Base-by-base conservation (phyloP, 2,329 filamentous ascomycete genomes). In the Macrophomina pseudophaseolina region DNA sequence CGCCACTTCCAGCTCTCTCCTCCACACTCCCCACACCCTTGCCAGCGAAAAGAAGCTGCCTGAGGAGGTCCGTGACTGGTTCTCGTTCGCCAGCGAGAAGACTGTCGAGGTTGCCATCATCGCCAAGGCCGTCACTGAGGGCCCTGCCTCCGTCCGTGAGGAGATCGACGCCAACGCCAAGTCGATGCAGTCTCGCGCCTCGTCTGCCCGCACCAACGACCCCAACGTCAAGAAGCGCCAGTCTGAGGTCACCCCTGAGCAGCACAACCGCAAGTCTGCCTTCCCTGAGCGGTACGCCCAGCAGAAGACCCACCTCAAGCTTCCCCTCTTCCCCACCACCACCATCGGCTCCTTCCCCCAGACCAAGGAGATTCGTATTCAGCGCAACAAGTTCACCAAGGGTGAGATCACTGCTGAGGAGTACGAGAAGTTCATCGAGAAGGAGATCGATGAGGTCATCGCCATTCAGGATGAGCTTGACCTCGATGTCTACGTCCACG, bases 271-370 rank as follows among this genome's bases (percentile, higher is more conserved):
- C 85, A 91, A 95, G 86, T 94, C 92, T 72, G 85, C 88, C 72
- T 99, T 99, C 89, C 85, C 92, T 65, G 82, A 82, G 73, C 92
- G 95, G 83, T 95, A 97, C 76, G 85, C 89, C 70, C 88, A 92
- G 81, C 95, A 99, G 86, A 91, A 94, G 86, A 89, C 91, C 83
- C 90, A 92, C 83, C 91, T 99, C 78, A 94, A 91, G 79, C 91
- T 99, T 69, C 95, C 95, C 74, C 86, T 94, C 72, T 99, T 99
- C 92, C 95, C 95, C 71, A 99, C 95, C 79, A 99, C 95, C 81
- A 99, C 95, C 80, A 99, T 99, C 73, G 95, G 95, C 74, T 98
- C 94, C 67, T 99, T 99, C 92, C 95, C 95, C 74, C 95, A 99
- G 87, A 99, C 95, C 81, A 94, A 94, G 87, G 93, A 98, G 83